Base-by-base conservation (phyloP, 768 basidiomycete genomes). In the Obba rivulosa region DNA sequence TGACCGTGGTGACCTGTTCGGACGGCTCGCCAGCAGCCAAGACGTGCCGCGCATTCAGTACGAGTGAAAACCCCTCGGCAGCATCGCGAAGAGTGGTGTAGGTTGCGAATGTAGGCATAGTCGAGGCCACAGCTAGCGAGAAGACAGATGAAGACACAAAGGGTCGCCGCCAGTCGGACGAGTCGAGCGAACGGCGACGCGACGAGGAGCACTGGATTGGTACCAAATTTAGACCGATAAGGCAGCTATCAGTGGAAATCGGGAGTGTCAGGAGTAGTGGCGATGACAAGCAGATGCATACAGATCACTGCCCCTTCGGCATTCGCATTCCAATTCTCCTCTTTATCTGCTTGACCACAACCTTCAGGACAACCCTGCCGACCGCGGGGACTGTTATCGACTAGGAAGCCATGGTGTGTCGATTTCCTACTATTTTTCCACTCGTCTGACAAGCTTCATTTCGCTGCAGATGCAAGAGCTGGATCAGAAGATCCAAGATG, bases 401-500 rank as follows among this genome's bases (percentile, higher is more conserved):
- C 35, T 34, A 52, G 38, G 36, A 37, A 51, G 58, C 54, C 51
- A 63, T 63, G 62, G 62, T 60, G 43, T 45, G 55, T 47, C 11
- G 39, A 9, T 20, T 50, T 24, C 22, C 24, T 37, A 25, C 44
- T 44, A 28, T 47, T 41, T 23, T 28, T n/a, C 23, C 41, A 14
- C 43, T 39, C 46, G 37, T 49, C 46, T 55, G 37, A 41, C 55
- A 18, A 21, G 43, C 25, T 53, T 47, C 56, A 34, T 35, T 24
- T 21, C 20, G 38, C 10, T 43, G 41, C 40, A 68, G 67, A 59
- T 65, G 57, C 59, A 63, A 62, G 85, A 89, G 70, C 74, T 92
- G 70, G 90, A 92, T 80, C 83, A 84, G 79, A 94, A 93, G 80
- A 92, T 94, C 65, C 83, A 85, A 66, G 89, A 92, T 68, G 83